A percentile compares a stretch with the other conserved stretches of the same genome.
Conservation (phyloP, 345 rosid genomes). For the Raphanus raphanistrum region DNA sequence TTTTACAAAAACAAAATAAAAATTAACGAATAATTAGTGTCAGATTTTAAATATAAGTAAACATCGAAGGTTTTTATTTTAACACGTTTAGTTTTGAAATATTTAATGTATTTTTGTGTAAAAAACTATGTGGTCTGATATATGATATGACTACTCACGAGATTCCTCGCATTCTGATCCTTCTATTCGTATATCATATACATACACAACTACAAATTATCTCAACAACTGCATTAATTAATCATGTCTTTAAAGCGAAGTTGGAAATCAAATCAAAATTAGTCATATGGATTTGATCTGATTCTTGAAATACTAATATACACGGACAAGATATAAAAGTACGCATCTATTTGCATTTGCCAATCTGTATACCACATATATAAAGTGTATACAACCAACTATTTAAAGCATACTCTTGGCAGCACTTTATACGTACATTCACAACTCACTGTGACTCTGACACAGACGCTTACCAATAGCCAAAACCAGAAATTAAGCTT, state of each 20-base stretch:
- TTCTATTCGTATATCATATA: constrained; percentile 13
- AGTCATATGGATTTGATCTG: constrained; percentile 2
- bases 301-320: neutral
- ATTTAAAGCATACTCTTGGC: constrained; percentile 11
- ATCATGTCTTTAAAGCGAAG: neutral
- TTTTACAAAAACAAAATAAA: neutral
- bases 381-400: neutral
- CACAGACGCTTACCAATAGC: constrained; percentile 3
- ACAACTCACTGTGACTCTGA: constrained; percentile 16
- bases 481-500: neutral
- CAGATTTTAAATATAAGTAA: neutral
- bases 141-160: neutral
- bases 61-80: neutral
- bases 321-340: constrained; percentile 12
- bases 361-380: neutral
- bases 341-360: neutral
- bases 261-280: neutral
- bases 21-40: neutral
- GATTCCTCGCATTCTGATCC: neutral
- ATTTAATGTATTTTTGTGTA: neutral
- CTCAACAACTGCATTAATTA: constrained; percentile 19
- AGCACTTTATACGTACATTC: constrained; percentile 2
- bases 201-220: neutral
- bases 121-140: neutral
- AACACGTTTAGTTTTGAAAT: neutral